phyloP scores from a whole-genome alignment of 306 rosid genomes.

The Acacia melanoxylon region DNA sequence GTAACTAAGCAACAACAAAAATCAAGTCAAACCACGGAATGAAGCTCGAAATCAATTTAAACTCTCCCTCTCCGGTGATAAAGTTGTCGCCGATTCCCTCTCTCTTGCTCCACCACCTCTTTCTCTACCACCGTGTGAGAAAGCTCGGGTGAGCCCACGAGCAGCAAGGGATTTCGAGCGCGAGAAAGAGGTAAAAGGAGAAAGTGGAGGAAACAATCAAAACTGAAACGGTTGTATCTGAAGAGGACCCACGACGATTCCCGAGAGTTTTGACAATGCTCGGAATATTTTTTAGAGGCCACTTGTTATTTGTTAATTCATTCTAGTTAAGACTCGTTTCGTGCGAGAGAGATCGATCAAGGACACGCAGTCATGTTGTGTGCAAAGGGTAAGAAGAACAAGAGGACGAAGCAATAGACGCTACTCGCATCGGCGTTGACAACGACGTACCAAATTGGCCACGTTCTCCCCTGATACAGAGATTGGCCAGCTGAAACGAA shows the following conservation, averaged over 20 bases:
- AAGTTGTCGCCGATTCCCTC: background rate
- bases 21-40: constrained; percentile 27
- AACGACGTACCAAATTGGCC: background rate
- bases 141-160: background rate
- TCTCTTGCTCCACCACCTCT: constrained; percentile 16
- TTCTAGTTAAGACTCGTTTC: background rate
- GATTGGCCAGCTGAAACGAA: background rate
- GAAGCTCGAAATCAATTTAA: constrained; percentile 30
- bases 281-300: background rate
- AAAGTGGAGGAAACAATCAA: background rate
- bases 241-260: constrained; percentile 9
- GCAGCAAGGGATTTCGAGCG: constrained; percentile 13
- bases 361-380: background rate
- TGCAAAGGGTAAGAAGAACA: background rate
- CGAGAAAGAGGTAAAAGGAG: background rate
- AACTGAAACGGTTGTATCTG: background rate
- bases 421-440: background rate
- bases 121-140: background rate
- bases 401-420: background rate
- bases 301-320: background rate
- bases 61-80: background rate
- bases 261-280: background rate
- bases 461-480: background rate
- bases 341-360: background rate
- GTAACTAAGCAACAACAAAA: background rate